Conservation (phyloP, 2,329 filamentous ascomycete species). For the Phoma herbarum region DNA sequence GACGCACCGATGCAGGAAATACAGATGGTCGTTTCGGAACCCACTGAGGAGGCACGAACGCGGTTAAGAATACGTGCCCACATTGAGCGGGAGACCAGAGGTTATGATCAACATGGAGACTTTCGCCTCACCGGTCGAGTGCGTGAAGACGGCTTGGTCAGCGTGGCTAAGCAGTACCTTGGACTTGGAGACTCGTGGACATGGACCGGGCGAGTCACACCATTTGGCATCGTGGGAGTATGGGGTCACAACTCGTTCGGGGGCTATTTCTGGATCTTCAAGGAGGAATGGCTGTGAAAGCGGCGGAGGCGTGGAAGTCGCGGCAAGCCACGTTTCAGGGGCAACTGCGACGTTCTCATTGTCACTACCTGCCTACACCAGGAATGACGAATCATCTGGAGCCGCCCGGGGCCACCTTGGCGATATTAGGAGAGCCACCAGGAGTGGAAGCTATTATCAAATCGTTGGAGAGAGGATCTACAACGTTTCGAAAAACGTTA, state of each 20-base stretch:
- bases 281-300: slow-evolving; percentile 28
- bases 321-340: not conserved
- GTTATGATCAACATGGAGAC: slow-evolving; percentile 24
- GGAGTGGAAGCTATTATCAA: not conserved
- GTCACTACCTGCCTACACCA: not conserved
- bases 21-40: slow-evolving; percentile 12
- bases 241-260: slow-evolving; percentile 30
- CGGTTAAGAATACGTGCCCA: slow-evolving; percentile 7
- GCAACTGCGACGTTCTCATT: not conserved
- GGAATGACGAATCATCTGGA: not conserved
- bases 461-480: not conserved
- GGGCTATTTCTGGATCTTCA: slow-evolving; percentile 43
- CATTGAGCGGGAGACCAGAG: slow-evolving; percentile 23
- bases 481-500: not conserved
- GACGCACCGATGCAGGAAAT: slow-evolving; percentile 29
- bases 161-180: slow-evolving; percentile 28
- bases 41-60: slow-evolving; percentile 9
- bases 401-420: not conserved
- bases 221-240: slow-evolving; percentile 37
- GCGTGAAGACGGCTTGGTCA: slow-evolving; percentile 26
- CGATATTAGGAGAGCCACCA: not conserved
- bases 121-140: slow-evolving; percentile 30
- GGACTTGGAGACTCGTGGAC: slow-evolving; percentile 16
- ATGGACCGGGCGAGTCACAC: slow-evolving; percentile 31
- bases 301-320: not conserved